Base-by-base conservation (phyloP, 2,329 filamentous ascomycete species). In the Leptographium lundbergii region DNA sequence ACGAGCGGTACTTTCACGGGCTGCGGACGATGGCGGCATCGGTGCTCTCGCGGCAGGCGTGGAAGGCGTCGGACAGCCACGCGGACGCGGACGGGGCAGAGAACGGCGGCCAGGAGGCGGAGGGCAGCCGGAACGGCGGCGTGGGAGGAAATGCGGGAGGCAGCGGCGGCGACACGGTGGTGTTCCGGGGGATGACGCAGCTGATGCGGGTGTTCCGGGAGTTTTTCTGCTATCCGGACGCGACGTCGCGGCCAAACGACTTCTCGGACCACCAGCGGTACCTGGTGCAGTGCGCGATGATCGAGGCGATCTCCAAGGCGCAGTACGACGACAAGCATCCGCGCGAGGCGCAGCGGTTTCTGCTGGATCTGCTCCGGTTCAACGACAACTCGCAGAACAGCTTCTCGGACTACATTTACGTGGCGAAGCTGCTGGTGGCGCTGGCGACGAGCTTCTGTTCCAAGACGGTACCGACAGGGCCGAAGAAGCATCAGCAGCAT, bases 381-480 rank as follows among this genome's bases (percentile, higher is more conserved):
- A 99, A 99, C 68, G 91, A 99, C 72, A 99, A 99, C 68, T 86
- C 88, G 2, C 87, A 88, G 61, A 99, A 99, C 66, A 73, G 86
- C 56, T 95, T 84, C 68, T 96, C 91, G 6, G 95, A 99, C 67
- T 87, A 91, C 62, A 85, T 89, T 66, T 99, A 96, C 68, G 83
- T 99, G 58, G 85, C 90, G 9, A 87, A 81, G 25, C 77, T 99
- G 27, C 87, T 99, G 10, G 75, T 78, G 50, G 77, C 80, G 0
- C 71, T 86, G 29, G 78, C 82, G 1, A 77, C 76, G 0, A 83
- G 80, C n/a, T 73, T 85, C 76, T 86, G 55, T 77, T 78, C 0
- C 32, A 57, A 59, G 17, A 29, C n/a, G 4, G 29, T 48, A 25
- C 11, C 6, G 11, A 29, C 10, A 5, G 55, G 4, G n/a, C 9